These are phyloP conservation scores for Penicillium riverlandense DNA, from an alignment of 495 filamentous ascomycete genomes.

Conservation along the genomic window DNA sequence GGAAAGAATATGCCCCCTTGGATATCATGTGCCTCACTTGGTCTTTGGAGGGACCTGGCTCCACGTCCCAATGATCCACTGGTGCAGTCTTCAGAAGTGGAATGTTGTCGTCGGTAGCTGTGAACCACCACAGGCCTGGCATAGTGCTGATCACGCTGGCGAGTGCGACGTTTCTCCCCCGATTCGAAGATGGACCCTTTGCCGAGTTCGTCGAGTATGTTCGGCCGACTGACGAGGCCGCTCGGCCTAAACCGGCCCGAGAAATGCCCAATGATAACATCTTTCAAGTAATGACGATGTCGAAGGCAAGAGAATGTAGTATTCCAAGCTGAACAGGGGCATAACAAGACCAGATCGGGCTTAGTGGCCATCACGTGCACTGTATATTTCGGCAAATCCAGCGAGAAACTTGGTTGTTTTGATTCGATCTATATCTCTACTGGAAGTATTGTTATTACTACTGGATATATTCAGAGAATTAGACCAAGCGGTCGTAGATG, in stretches of 20 bases:
- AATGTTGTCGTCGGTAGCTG: slow-evolving; percentile 9
- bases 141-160: slow-evolving; percentile 7
- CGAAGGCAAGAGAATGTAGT: too few species aligned
- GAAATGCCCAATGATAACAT: neutral
- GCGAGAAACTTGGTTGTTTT: too few species aligned
- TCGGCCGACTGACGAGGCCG: slow-evolving; percentile 4
- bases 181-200: slow-evolving; percentile 6
- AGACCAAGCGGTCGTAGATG: too few species aligned
- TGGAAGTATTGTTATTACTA: too few species aligned
- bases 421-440: too few species aligned
- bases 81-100: slow-evolving; percentile 11
- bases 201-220: slow-evolving; percentile 9
- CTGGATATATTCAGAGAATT: too few species aligned
- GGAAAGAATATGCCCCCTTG: slow-evolving; percentile 22
- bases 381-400: too few species aligned
- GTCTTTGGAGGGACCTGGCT: slow-evolving; percentile 12
- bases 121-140: slow-evolving; percentile 18
- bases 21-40: slow-evolving; percentile 21
- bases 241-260: slow-evolving; percentile 10
- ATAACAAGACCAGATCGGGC: too few species aligned
- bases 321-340: too few species aligned
- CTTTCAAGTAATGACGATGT: neutral
- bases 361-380: too few species aligned
- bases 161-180: slow-evolving; percentile 2
- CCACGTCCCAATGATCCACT: slow-evolving; percentile 3